phyloP scores from a whole-genome alignment of 768 basidiomycete species.

The Solioccasus polychromus region DNA sequence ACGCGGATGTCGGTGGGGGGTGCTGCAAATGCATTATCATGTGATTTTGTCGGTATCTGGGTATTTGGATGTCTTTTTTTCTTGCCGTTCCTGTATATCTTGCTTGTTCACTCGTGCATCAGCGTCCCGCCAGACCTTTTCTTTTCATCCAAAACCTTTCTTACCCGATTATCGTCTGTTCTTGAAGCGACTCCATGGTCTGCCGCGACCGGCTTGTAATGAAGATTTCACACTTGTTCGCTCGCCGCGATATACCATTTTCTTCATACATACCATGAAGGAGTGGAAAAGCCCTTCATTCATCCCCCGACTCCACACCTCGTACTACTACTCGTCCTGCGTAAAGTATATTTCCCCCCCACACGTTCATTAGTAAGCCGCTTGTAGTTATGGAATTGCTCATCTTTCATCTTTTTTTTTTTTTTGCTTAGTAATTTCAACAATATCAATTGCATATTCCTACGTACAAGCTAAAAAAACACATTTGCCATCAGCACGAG shows the following conservation, averaged over 20 bases:
- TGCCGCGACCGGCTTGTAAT: slow-evolving; percentile 11
- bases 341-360: slow-evolving; percentile 5
- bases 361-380: slow-evolving; percentile 25
- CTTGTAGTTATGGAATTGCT: slow-evolving; percentile 26
- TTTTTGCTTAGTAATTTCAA: slow-evolving; percentile 4
- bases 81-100: slow-evolving; percentile 19
- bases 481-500: slow-evolving; percentile 1
- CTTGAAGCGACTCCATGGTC: slow-evolving; percentile 15
- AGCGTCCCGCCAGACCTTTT: neutral
- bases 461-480: slow-evolving; percentile 12
- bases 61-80: slow-evolving; percentile 21
- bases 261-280: slow-evolving; percentile 18
- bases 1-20: slow-evolving; percentile 48
- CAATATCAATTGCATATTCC: slow-evolving; percentile 11
- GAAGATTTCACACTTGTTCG: slow-evolving; percentile 10
- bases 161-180: slow-evolving; percentile 8
- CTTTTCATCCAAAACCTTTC: neutral
- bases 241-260: slow-evolving; percentile 25
- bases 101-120: slow-evolving; percentile 25
- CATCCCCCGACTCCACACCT: slow-evolving; percentile 12
- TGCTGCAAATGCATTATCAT: slow-evolving; percentile 86
- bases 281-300: slow-evolving; percentile 21
- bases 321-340: too few relatives aligned
- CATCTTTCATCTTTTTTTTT: slow-evolving; percentile 15
- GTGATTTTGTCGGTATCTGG: slow-evolving; percentile 45